Evolutionary conservation across 2,329 filamentous ascomycete genomes (phyloP), one percentile per base, ranked within the genome.

Genomic region (Ceratocystis eucalypticola): DNA sequence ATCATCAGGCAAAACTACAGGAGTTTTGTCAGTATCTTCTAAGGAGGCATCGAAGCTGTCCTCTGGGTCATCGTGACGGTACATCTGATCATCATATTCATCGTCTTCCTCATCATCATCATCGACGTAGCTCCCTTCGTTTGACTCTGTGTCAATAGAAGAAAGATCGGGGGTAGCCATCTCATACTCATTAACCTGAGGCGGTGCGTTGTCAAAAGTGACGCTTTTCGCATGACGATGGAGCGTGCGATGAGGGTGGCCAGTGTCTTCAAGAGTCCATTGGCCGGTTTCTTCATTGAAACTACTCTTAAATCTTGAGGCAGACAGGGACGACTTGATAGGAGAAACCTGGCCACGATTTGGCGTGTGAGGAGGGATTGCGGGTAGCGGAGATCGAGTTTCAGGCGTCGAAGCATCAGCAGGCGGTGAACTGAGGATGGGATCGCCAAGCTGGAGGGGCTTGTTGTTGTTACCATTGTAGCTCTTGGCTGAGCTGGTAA

Each of bases 141-240:
- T 88, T 12, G 93, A 97, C 71, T 88, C 91, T 62, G 89, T 93
- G 30, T 89, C 90, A 28, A 95, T 81, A 0, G 92, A 96, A 1
- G 93, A 96, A n/a, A 95, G 84, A 73, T 96, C 94, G 10, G 94
- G 94, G 1, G 94, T 99, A 44, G 91, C 89, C 88, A 96, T 92
- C 76, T 97, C 94, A 75, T 97, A 99, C 77, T 99, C 94, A 74
- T 97, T 96, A 72, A 99, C 83, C 74, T 96, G 89, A 28, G 94
- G 94, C 25, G 93, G 93, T 1, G 90, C 91, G 46, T 88, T 88
- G 76, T 97, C 91, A 74, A 99, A 99, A 0, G 93, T 99, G 67
- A 99, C 94, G 72, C 92, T 96, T 80, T 99, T 99, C 61, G 91
- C 87, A 76, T 96, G 89, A 65, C 91, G 88, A 73, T 91, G 88